Evolutionary conservation across 2,329 filamentous ascomycete genomes (phyloP), one percentile per base, ranked within the genome.

Genomic region (Trichoderma arundinaceum): DNA sequence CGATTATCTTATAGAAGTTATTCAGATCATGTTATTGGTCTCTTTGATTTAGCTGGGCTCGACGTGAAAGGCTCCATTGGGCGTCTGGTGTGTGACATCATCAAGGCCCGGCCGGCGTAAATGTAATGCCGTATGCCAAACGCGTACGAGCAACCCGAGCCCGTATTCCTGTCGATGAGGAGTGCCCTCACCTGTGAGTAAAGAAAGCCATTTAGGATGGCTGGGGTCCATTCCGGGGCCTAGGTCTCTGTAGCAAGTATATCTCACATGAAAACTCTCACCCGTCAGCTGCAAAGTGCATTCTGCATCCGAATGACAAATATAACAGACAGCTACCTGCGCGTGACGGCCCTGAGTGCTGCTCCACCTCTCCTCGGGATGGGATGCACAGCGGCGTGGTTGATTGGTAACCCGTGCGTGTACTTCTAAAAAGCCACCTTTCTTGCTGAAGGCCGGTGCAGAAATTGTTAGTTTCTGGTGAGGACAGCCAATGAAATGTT

Each of bases 211-310:
- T 56, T 56, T 64, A 19, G 35, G 38, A 7, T 64, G 19, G 4
- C 22, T 46, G 0, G 51, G 38, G 38, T 56, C 35, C 22, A 12
- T 7, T 0, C 48, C 60, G 12, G 39, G 4, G 1, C 60, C 60
- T 1, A 64, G 35, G 10, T 64, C 60, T 56, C 60, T 46, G 17
- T 38, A 64, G 49, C 49, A 64, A 28, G 60, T 64, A 56, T 64
- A 64, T 28, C 35, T 22, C 7, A 64, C 13, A 35, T 35, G 13
- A 33, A 64, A 38, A 1, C 2, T 19, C 4, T 0, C 0, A 33
- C 32, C 59, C n/a, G 39, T 17, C 7, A 64, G 7, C 4, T 64
- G 8, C 28, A 64, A 33, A 46, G 15, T 12, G 32, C 49, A 64
- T 33, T 64, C 49, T 15, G 49, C 52, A 48, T 64, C 60, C 28